phyloP scores from a whole-genome alignment of 2,329 filamentous ascomycete genomes.

The Ustulina deusta region DNA sequence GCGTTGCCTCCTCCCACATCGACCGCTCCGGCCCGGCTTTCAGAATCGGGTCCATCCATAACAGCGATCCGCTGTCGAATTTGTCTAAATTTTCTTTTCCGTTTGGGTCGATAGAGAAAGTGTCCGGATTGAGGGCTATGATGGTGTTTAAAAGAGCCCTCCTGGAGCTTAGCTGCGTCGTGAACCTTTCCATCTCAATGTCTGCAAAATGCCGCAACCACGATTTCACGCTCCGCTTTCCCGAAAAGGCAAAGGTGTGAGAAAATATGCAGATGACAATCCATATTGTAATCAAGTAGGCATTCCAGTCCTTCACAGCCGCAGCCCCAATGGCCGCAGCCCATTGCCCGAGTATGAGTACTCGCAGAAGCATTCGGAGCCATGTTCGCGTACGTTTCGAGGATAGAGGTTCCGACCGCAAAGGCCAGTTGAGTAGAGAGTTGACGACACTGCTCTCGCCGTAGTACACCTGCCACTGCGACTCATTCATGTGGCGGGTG shows the following conservation, averaged over 20 bases:
- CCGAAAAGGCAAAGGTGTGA: constrained; percentile 1
- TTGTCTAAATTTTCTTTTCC: no score
- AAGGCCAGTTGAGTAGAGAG: constrained; percentile 6
- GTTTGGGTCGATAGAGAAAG: background rate
- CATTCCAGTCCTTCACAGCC: constrained; percentile 4
- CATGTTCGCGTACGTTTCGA: no score
- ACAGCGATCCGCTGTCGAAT: no score
- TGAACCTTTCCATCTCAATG: constrained; percentile 14
- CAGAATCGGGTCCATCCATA: no score
- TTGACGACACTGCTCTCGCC: constrained; percentile 18
- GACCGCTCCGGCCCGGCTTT: no score
- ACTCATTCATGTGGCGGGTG: constrained; percentile 24
- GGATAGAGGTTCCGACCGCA: no score
- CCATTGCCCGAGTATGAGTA: constrained; percentile 23
- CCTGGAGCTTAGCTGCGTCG: constrained; percentile 19
- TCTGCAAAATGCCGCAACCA: constrained; percentile 15
- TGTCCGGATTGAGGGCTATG: constrained; percentile 7
- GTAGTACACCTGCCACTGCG: constrained; percentile 14
- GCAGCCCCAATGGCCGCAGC: constrained; percentile 12
- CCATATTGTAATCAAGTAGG: constrained; percentile 21
- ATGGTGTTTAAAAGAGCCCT: constrained; percentile 17
- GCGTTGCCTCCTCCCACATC: no score
- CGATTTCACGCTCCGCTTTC: no score
- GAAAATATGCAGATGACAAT: constrained; percentile 22
- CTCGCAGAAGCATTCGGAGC: no score